Evolutionary conservation across 2,329 filamentous ascomycete genomes (phyloP), one percentile per base, ranked within the genome.

Genomic region (Hypomyces rosellus): DNA sequence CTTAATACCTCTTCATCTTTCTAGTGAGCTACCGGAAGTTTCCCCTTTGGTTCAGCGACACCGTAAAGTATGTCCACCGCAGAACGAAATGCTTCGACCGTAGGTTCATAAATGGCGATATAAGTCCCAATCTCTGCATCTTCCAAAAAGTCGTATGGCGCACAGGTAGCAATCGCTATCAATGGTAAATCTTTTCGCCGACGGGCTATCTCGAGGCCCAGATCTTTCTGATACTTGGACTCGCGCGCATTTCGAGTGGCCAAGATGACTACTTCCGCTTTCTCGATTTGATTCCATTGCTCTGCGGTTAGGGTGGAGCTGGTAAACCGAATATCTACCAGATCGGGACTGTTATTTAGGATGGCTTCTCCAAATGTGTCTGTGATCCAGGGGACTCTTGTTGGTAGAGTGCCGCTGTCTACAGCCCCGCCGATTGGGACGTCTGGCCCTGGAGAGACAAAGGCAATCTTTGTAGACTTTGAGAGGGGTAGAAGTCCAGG

Each of bases 91-190:
- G 60, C 60, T 16, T 62, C 60, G 11, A 57, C 48, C 3, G 60
- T 62, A 5, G 60, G 60, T 49, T 62, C 60, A 44, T 62, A 62
- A 16, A 61, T 55, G 3, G 55, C 56, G 40, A 61, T 37, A 34
- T 59, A 59, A 3, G 59, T 61, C 48, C 48, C 39, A 5, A 61
- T 49, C 13, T 57, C 49, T 12, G 7, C 7, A 12, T 57, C 54
- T 11, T 62, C 56, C 12, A 62, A 14, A 20, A 62, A 61, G 30
- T 62, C 60, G 37, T 62, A 62, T 4, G 60, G 60, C 4, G 54
- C 56, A 44, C 60, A 62, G 8, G 59, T 62, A 1, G 59, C 59
- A 38, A 62, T 49, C 9, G 52, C 51, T n/a, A 59, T 45, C 7
- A 57, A n/a, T 4, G 49, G 46, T n/a, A 43, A 48, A 5, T 34